Base-by-base conservation (phyloP, 345 rosid genomes). In the Gossypium thurberi region DNA sequence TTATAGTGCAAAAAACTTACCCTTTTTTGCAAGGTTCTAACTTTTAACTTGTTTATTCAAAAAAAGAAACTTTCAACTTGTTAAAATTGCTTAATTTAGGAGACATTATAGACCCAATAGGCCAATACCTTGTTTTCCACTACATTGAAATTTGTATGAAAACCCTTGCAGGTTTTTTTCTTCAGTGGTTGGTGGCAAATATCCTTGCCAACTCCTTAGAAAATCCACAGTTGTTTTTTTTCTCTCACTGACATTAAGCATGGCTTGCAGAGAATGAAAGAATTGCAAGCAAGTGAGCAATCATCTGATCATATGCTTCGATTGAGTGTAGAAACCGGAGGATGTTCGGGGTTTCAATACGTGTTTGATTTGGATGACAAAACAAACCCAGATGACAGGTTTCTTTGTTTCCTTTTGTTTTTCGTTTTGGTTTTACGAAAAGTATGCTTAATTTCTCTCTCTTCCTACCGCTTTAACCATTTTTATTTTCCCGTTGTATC, bases 341-440 rank as follows among this genome's bases (percentile, higher is more conserved):
- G 99, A 3, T 95, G 99, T 82, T 95, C 98, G 42, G 99, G 99
- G 44, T 95, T 95, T 76, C 99, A 92, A 61, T 95, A 95, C 76
- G 87, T 87, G 44, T 95, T 95, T 51, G 83, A 92, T 80, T 84
- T 95, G 82, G 99, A 91, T 70, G 78, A 69, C 73, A 88, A 74
- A 58, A 84, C 85, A 73, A 88, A 84, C 75, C 71, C 85, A 65
- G 97, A 95, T 75, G 98, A 95, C 85, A 92, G 96, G 98, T 74
- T 46, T 8, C 55, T 42, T 59, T 66, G 1, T 66, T 61, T 61
- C 3, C 1, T 71, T 46, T 37, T 43, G 8, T 3, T 4, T 11
- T 57, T 59, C 8, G 42, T 47, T 56, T 28, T 1, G 40, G 63
- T 59, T 57, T 28, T 50, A 18, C 20, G 23, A 15, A 3, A 20